Evolutionary conservation across 768 basidiomycete species (phyloP).

Genomic region (Scleroderma bovista): DNA sequence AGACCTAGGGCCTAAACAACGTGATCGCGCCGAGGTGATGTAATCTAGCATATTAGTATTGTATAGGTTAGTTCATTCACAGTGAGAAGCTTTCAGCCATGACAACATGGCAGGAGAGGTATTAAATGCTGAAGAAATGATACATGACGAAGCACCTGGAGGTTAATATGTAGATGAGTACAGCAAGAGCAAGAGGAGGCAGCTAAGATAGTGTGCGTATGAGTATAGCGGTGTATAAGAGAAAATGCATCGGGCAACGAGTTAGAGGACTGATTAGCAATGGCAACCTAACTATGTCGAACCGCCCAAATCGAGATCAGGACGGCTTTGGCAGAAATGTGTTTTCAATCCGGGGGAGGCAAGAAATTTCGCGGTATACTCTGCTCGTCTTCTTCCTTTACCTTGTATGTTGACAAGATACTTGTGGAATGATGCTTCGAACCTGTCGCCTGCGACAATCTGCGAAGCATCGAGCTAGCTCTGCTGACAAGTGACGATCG

Average conservation of each 20-base stretch:
- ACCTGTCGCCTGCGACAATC: constrained; percentile 18
- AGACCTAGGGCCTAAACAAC: background rate
- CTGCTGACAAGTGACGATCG: constrained; percentile 21
- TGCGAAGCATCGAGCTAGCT: constrained; percentile 22
- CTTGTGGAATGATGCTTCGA: constrained; percentile 5
- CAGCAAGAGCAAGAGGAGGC: background rate
- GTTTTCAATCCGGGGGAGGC: background rate
- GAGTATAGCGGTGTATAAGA: too few relatives aligned
- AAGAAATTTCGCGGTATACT: background rate
- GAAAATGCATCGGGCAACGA: background rate
- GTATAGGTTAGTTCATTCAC: too few relatives aligned
- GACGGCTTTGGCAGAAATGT: background rate
- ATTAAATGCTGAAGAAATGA: too few relatives aligned
- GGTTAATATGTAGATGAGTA: too few relatives aligned
- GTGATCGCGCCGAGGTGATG: background rate
- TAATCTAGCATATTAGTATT: too few relatives aligned
- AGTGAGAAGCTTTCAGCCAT: too few relatives aligned
- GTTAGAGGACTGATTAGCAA: background rate
- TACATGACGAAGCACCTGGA: too few relatives aligned
- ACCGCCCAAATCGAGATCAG: background rate
- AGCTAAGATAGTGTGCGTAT: too few relatives aligned
- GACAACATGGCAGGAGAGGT: too few relatives aligned
- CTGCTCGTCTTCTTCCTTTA: constrained; percentile 5
- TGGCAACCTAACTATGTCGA: background rate
- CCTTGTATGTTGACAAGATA: constrained; percentile 2